Base-by-base conservation (phyloP, 805 yeast species). In the Myxozyma neotropica region DNA sequence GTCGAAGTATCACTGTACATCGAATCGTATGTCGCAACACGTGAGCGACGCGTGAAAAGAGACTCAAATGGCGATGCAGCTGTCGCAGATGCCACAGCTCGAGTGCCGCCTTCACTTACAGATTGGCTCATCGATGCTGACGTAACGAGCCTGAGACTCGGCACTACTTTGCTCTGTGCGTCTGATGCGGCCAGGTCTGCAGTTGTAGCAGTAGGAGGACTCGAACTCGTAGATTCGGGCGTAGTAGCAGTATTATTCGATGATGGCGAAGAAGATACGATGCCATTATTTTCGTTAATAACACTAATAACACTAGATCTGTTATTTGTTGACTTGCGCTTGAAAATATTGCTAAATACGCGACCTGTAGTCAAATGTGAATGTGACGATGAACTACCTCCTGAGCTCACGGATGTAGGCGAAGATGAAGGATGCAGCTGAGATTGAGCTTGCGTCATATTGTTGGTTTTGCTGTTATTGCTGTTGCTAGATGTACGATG, bases 1-100 rank as follows among this genome's bases (percentile, higher is more conserved):
- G 64, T 60, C 23, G 64, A 60, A 4, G 57, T 17, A 39, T 60
- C 64, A 29, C 59, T 54, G 40, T 15, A 53, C 29, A 49, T 27
- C 12, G 58, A 56, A 29, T 48, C 51, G 8, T 44, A 21, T 29
- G 63, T 52, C 31, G 43, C 8, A 36, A 53, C 52, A 17, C 59
- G 50, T 21, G 47, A 23, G 8, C 56, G 53, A n/a, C 44, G 38
- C 15, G 44, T 24, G 31, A 52, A 39, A 4, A 57, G 24, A 19
- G 31, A 27, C 19, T 54, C 58, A 23, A 42, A 50, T 29, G 53
- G 48, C 29, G 58, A 44, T 24, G 21, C 26, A 17, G 38, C 33
- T 3, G 40, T 35, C 10, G 40, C 36, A 1, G 51, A 33, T 6
- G 31, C 6, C 5, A 31, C 36, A 10, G 35, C 26, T 15, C 48